Conservation (phyloP, 108 stramenopile species). For the Ochromonas danica region DNA sequence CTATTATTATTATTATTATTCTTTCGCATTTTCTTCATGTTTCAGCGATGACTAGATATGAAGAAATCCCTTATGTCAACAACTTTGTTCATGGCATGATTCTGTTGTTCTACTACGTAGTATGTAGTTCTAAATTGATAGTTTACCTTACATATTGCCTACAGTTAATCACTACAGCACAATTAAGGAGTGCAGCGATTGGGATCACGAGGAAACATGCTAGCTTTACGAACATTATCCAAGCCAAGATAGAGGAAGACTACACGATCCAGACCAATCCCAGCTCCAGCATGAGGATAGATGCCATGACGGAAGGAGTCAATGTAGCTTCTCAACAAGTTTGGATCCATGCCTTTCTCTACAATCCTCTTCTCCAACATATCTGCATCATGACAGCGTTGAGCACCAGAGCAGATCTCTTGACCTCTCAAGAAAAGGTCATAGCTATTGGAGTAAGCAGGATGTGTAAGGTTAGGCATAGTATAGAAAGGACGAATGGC, state of each 20-base stretch:
- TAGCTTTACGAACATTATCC: constrained; percentile 94
- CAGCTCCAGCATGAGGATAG: constrained; percentile 87
- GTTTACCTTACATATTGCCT: too few relatives aligned
- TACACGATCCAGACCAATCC: constrained; percentile 90
- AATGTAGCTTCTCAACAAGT: constrained; percentile 69
- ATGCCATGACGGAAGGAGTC: constrained; percentile 83
- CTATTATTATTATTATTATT: too few relatives aligned
- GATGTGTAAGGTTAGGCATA: constrained; percentile 86
- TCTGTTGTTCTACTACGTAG: too few relatives aligned
- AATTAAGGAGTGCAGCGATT: constrained; percentile 82
- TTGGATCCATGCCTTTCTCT: constrained; percentile 70
- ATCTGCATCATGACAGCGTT: constrained; percentile 57
- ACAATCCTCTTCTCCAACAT: constrained; percentile 60
- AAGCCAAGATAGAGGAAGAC: constrained; percentile 91
- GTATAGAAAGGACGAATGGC: constrained; percentile 92
- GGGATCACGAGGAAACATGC: constrained; percentile 96
- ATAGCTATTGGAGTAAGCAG: constrained; percentile 81
- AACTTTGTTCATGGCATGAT: too few relatives aligned
- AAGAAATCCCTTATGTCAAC: too few relatives aligned
- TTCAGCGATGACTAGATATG: too few relatives aligned
- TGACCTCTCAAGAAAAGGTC: constrained; percentile 93
- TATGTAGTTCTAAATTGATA: too few relatives aligned
- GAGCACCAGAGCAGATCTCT: constrained; percentile 97
- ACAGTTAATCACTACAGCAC: too few relatives aligned
- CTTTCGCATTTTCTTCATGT: too few relatives aligned